A percentile compares a stretch with the other conserved stretches of the same genome.
Conservation (phyloP, 1,284 basidiomycete species). For the Cutaneotrichosporon cutaneum region DNA sequence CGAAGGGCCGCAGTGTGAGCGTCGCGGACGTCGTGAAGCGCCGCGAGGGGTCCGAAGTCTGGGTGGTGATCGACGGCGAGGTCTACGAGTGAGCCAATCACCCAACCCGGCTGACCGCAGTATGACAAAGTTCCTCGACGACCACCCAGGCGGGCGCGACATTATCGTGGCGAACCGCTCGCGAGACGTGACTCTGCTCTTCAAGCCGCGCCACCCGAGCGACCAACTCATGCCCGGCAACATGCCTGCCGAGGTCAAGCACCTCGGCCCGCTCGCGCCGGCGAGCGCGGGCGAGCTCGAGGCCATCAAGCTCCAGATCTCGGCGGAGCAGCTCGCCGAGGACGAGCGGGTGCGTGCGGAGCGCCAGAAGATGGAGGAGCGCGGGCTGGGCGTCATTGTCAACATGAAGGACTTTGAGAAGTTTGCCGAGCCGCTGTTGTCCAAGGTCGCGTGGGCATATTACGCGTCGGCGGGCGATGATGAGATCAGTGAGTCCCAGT, state of each 20-base stretch:
- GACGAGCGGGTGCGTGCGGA: slow-evolving; percentile 34
- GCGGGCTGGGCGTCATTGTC: slow-evolving; percentile 41
- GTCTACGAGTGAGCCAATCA: slow-evolving; percentile 52
- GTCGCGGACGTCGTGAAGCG: slow-evolving; percentile 38
- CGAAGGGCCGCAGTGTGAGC: slow-evolving; percentile 20
- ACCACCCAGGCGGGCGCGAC: slow-evolving; percentile 50
- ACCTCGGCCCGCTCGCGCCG: slow-evolving; percentile 30
- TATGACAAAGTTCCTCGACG: slow-evolving; percentile 45
- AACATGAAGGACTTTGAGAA: slow-evolving; percentile 56
- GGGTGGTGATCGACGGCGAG: slow-evolving; percentile 49
- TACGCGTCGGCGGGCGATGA: slow-evolving; percentile 81
- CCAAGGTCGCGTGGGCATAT: slow-evolving; percentile 73
- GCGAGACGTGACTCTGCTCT: slow-evolving; percentile 47
- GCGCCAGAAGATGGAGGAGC: slow-evolving; percentile 41
- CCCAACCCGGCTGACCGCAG: slow-evolving; percentile 32
- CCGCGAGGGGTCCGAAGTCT: slow-evolving; percentile 37
- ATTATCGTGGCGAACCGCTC: slow-evolving; percentile 42
- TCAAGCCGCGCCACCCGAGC: slow-evolving; percentile 46
- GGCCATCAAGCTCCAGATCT: slow-evolving; percentile 37
- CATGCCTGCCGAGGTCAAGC: slow-evolving; percentile 38
- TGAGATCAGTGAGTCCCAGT: slow-evolving; percentile 63
- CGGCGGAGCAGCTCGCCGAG: slow-evolving; percentile 41
- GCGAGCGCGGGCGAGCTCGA: slow-evolving; percentile 39
- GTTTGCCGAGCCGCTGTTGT: slow-evolving; percentile 62
- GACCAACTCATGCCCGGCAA: slow-evolving; percentile 46